These are phyloP conservation scores for Pseudogymnoascus destructans DNA, from an alignment of 2,329 filamentous ascomycete species.

Conservation along the genomic window DNA sequence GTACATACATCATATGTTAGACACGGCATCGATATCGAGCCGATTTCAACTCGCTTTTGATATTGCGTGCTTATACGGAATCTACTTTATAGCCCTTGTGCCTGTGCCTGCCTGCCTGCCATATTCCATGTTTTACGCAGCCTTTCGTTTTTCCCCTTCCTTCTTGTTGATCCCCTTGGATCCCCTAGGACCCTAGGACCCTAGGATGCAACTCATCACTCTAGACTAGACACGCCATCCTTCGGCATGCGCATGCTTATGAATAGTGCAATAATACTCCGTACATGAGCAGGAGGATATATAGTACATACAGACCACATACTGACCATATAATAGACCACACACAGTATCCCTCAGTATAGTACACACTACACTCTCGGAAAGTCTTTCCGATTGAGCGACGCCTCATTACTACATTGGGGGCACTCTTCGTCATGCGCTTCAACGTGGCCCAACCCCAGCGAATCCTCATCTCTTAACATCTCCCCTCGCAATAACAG, in stretches of 20 bases:
- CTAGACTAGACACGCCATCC: neutral
- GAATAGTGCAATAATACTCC: neutral
- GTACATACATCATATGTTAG: neutral
- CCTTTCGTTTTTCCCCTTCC: neutral
- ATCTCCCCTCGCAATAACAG: neutral
- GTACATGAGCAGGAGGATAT: neutral
- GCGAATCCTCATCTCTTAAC: neutral
- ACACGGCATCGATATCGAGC: neutral
- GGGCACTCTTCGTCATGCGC: neutral
- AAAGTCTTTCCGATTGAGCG: slow-evolving; percentile 2
- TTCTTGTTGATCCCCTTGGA: neutral
- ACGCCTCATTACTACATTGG: slow-evolving; percentile 2
- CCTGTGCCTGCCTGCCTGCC: neutral
- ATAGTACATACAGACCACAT: neutral
- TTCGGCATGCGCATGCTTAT: neutral
- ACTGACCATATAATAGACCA: too few species aligned
- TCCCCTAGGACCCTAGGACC: neutral
- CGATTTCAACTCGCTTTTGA: neutral
- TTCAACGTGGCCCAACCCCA: slow-evolving; percentile 5
- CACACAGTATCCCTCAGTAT: neutral
- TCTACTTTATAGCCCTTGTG: neutral
- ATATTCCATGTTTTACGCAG: neutral
- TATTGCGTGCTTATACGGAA: neutral
- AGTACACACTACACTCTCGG: neutral
- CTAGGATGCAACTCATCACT: neutral